Evolutionary conservation across 1,284 basidiomycete genomes (phyloP), one percentile per base, ranked within the genome.

Genomic region (Naganishia albida): DNA sequence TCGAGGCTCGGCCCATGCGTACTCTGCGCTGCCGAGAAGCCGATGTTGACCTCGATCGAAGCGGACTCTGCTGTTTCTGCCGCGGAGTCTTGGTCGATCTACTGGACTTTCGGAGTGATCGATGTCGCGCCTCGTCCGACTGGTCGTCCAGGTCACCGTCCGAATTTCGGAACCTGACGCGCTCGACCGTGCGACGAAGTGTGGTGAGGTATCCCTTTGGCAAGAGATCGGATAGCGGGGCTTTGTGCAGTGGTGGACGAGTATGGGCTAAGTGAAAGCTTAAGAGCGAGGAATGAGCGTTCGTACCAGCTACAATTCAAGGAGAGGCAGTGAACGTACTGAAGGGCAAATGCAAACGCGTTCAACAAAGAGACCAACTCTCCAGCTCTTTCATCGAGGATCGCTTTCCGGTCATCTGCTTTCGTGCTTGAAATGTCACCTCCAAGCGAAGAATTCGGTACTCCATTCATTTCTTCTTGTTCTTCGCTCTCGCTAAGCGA

Each of bases 331-430:
- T 38, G 15, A 23, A 72, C 73, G 49, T 52, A 76, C 72, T 78
- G 77, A 38, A 80, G 63, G 1, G 78, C 76, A 40, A 79, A 75
- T 0, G 75, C 74, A 57, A 78, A 80, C 15, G 74, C 75, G 0
- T 76, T 73, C 2, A 79, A 48, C 12, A 78, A 60, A 1, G 74
- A 74, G 10, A 74, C 66, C 1, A 80, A 69, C 66, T 80, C 78
- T 38, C 78, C 74, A 1, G 67, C 64, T 38, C 64, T 62, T 16
- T 64, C 59, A 7, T 64, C 1, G 4, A 72, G 67, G 23, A 70
- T 48, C 16, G 43, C 43, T 46, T 65, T 38, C 26, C 42, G 46
- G 38, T 10, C 3, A 3, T 34, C 34, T 34, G 34, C 34, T 34
- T 34, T 34, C 34, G 34, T 34, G 34, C 34, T 12, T 26, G n/a